A percentile compares a stretch with the other conserved stretches of the same genome.
Conservation (phyloP, 495 filamentous ascomycete genomes). For the Talaromyces ruber region DNA sequence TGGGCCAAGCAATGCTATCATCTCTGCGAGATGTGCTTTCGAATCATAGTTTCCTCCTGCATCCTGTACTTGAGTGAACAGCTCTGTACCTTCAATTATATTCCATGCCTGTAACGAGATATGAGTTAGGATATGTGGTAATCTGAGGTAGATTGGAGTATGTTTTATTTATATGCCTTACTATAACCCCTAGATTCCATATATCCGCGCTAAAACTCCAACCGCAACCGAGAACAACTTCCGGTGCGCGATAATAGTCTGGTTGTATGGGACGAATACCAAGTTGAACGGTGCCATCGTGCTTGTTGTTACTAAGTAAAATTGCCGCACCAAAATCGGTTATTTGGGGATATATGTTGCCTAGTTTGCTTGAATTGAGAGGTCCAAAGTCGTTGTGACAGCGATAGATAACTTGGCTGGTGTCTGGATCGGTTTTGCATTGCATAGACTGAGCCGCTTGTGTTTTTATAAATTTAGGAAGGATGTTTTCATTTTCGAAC, state of each 20-base stretch:
- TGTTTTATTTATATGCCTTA: conserved; percentile 9
- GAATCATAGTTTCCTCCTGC: conserved; percentile 12
- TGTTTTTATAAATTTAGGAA: conserved; percentile 1
- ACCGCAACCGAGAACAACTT: conserved; percentile 24
- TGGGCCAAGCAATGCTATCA: conserved; percentile 19
- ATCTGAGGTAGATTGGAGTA: too few relatives aligned
- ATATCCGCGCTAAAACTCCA: conserved; percentile 35
- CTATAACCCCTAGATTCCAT: conserved; percentile 29
- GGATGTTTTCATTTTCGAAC: conserved; percentile 9
- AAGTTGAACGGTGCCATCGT: conserved; percentile 2
- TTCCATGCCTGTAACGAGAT: conserved; percentile 17
- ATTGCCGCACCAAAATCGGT: conserved; percentile 75
- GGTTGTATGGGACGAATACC: conserved; percentile 22
- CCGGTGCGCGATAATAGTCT: conserved; percentile 27
- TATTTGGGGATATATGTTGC: conserved; percentile 45
- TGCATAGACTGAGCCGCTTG: conserved; percentile 6
- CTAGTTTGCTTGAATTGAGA: conserved; percentile 10
- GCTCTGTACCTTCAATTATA: conserved; percentile 16
- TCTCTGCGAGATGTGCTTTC: conserved; percentile 19
- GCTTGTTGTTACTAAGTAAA: conserved; percentile 26
- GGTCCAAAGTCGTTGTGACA: conserved; percentile 24
- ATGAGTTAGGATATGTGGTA: neutral
- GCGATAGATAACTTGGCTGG: conserved; percentile 17
- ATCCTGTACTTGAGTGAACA: conserved; percentile 15
- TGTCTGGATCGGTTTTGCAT: conserved; percentile 8